These are phyloP conservation scores for Waltergamsia citrina DNA, from an alignment of 2,329 filamentous ascomycete species.

Conservation along the genomic window DNA sequence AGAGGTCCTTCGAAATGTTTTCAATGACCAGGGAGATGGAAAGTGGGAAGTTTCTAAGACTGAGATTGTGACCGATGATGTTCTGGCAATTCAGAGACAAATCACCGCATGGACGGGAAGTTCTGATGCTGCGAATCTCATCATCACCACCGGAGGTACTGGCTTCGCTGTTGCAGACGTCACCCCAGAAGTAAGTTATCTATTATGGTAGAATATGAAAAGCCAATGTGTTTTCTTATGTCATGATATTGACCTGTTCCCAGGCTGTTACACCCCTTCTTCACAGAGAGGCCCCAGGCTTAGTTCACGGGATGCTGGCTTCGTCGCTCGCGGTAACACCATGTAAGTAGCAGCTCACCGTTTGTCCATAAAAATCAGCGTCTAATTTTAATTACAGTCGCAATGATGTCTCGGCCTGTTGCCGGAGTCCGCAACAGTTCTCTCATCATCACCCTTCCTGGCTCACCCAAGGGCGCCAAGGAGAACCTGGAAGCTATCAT, in stretches of 20 bases:
- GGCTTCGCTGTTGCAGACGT: conserved; percentile 79
- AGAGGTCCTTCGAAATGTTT: conserved; percentile 55
- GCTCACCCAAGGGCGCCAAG: conserved; percentile 88
- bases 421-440: conserved; percentile 78
- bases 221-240: too few species aligned
- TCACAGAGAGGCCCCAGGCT: conserved; percentile 76
- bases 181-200: conserved; percentile 66
- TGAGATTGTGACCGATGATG: conserved; percentile 72
- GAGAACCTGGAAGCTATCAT: conserved; percentile 87
- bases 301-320: conserved; percentile 92
- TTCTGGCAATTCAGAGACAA: conserved; percentile 63
- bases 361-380: neutral
- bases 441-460: conserved; percentile 80
- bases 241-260: neutral
- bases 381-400: conserved; percentile 48
- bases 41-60: conserved; percentile 63
- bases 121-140: conserved; percentile 55
- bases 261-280: conserved; percentile 72
- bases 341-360: conserved; percentile 55
- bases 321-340: conserved; percentile 79
- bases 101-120: conserved; percentile 68
- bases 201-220: neutral
- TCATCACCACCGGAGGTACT: conserved; percentile 86
- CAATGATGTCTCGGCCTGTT: conserved; percentile 90
- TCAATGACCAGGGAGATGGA: conserved; percentile 54